Evolutionary conservation across 225 moss, liverwort and hornwort genomes (phyloP), one percentile per base, ranked within the genome.

Genomic region (Lunularia cruciata): DNA sequence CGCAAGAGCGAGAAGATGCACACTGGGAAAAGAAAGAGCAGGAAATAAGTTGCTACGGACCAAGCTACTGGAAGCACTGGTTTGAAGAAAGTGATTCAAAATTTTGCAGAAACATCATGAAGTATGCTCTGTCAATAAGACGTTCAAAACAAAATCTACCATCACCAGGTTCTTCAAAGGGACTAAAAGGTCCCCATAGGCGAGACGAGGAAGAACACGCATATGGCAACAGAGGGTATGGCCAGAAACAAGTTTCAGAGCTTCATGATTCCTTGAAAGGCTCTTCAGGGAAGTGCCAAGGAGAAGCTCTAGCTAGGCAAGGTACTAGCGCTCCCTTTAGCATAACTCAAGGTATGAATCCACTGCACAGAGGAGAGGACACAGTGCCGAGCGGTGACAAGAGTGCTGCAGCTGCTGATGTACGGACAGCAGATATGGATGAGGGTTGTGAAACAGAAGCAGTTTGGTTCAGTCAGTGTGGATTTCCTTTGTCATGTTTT

Each of bases 21-120:
- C n/a, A n/a, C n/a, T 15, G 6, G 26, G 53, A 65, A 8, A 70
- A 54, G 35, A 70, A 71, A 67, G 90, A 93, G 2, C 28, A 6
- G 39, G 78, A 86, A 47, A 83, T 88, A 19, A 88, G 81, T 59
- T 90, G 88, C 56, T 79, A 85, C 63, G 54, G 78, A 27, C 88
- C 88, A 8, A 60, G 85, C 47, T 94, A 90, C 73, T 90, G 88
- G 88, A 87, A 77, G 59, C 73, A 89, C 67, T 74, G 47, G 67
- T 90, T 94, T 76, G 79, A 87, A 57, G 69, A 84, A 7, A 72
- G 67, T 51, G 77, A 73, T 63, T 27, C 47, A 30, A 53, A 74
- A n/a, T 43, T 71, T 15, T 68, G 67, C 34, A 61, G 47, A 33
- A 60, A 62, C 42, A 48, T 69, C 51, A 18, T 73, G 20, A 75